Conservation (phyloP, 1,139 yeast genomes). For the Candida sojae region DNA sequence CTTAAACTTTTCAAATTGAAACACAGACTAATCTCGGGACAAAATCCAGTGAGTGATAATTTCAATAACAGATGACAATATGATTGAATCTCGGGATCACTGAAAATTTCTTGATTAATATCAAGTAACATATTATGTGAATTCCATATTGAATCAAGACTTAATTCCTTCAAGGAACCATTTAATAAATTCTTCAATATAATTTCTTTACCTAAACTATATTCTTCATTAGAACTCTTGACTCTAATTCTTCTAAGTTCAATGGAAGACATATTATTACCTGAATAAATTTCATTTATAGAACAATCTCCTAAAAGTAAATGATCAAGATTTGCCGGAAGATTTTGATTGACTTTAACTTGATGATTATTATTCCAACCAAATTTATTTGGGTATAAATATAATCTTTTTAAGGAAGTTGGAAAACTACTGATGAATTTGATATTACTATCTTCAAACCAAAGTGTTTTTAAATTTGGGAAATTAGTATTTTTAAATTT, state of each 20-base stretch:
- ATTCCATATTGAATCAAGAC: conserved; percentile 6
- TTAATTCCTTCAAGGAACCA: conserved; percentile 4
- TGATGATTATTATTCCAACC: conserved; percentile 19
- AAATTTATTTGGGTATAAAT: conserved; percentile 17
- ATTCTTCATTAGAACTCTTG: conserved; percentile 17
- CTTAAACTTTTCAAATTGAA: conserved; percentile 7
- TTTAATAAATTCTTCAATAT: conserved; percentile 11
- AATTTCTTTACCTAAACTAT: conserved; percentile 13
- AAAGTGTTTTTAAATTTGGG: conserved; percentile 15
- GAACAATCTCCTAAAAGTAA: conserved; percentile 21
- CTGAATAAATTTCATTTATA: not conserved
- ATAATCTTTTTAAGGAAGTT: conserved; percentile 6
- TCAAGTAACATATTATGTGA: conserved; percentile 1
- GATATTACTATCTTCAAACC: conserved; percentile 22
- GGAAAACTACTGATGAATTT: conserved; percentile 12
- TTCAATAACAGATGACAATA: conserved; percentile 4
- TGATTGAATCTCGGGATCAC: not conserved
- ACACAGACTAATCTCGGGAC: not conserved
- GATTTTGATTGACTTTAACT: conserved; percentile 10
- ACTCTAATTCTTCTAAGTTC: conserved; percentile 9
- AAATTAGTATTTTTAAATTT: conserved; percentile 16
- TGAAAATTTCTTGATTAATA: conserved; percentile 4
- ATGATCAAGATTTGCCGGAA: conserved; percentile 16
- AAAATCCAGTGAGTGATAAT: conserved; percentile 3
- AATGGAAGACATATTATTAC: not conserved